These are phyloP conservation scores for Ceratocystis papillata DNA, from an alignment of 2,329 filamentous ascomycete species.

Conservation along the genomic window DNA sequence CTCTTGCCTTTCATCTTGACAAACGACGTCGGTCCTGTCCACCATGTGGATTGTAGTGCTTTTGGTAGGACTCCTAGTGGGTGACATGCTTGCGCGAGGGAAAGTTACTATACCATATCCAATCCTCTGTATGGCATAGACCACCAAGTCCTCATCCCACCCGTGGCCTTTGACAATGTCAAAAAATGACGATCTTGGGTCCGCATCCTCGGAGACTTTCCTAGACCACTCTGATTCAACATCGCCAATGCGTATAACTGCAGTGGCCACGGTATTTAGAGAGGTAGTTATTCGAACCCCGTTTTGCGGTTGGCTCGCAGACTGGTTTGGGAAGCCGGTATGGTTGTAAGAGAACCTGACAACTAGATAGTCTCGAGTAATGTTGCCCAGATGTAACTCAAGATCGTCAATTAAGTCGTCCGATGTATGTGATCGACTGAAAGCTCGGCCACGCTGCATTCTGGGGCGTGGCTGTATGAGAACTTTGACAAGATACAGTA, in stretches of 20 bases:
- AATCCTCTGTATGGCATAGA: conserved; percentile 21
- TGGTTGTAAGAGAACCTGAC: conserved; percentile 46
- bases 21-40: neutral
- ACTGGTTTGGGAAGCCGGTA: conserved; percentile 39
- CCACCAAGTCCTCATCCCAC: conserved; percentile 19
- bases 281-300: conserved; percentile 32
- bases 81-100: conserved; percentile 3
- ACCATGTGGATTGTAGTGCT: neutral
- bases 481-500: conserved; percentile 42
- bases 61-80: neutral
- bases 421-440: conserved; percentile 29
- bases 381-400: conserved; percentile 45
- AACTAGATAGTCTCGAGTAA: conserved; percentile 40
- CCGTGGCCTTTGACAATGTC: conserved; percentile 22
- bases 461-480: conserved; percentile 17
- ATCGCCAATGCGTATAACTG: conserved; percentile 41
- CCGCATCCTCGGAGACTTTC: conserved; percentile 28
- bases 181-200: conserved; percentile 33
- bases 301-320: conserved; percentile 10
- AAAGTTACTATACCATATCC: conserved; percentile 19
- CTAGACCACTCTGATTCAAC: conserved; percentile 41
- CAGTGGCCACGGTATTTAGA: conserved; percentile 43
- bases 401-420: conserved; percentile 50
- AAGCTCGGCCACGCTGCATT: conserved; percentile 5
- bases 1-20: neutral